Percentiles rank a stretch among this genome's conserved stretches.
Evolutionary conservation across 2,329 filamentous ascomycete genomes (phyloP).

Genomic region (Fusarium robinianum): DNA sequence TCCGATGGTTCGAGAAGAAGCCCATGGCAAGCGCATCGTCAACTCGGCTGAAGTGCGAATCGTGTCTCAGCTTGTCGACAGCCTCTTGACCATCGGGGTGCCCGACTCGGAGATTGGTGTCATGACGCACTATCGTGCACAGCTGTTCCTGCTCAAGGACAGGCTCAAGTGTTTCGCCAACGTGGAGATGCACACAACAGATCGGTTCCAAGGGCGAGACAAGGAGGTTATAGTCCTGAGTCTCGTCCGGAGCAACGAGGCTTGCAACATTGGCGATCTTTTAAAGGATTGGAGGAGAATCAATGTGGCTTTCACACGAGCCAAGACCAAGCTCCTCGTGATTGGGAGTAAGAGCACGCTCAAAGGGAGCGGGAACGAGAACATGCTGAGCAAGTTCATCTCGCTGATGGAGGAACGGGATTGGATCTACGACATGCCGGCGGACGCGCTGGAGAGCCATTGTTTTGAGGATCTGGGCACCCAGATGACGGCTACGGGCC

Average conservation of each 20-base stretch:
- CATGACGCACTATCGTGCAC: constrained; percentile 95
- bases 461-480: constrained; percentile 64
- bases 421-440: constrained; percentile 80
- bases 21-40: constrained; percentile 82
- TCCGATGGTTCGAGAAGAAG: constrained; percentile 68
- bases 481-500: constrained; percentile 48
- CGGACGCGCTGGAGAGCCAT: constrained; percentile 68
- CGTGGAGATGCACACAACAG: constrained; percentile 95
- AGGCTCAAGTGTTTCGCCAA: constrained; percentile 63
- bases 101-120: constrained; percentile 80
- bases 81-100: constrained; percentile 76
- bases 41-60: constrained; percentile 83
- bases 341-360: constrained; percentile 82
- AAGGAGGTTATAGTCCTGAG: constrained; percentile 90
- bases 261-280: constrained; percentile 82
- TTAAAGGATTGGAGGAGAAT: constrained; percentile 90
- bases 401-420: constrained; percentile 72
- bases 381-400: constrained; percentile 78
- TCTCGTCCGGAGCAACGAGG: constrained; percentile 85
- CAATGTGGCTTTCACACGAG: constrained; percentile 93
- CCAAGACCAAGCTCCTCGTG: constrained; percentile 88
- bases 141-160: constrained; percentile 81
- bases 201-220: constrained; percentile 95
- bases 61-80: constrained; percentile 78
- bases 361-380: constrained; percentile 70